Evolutionary conservation across 768 basidiomycete genomes (phyloP).

Genomic region (Dentipellis sp.): DNA sequence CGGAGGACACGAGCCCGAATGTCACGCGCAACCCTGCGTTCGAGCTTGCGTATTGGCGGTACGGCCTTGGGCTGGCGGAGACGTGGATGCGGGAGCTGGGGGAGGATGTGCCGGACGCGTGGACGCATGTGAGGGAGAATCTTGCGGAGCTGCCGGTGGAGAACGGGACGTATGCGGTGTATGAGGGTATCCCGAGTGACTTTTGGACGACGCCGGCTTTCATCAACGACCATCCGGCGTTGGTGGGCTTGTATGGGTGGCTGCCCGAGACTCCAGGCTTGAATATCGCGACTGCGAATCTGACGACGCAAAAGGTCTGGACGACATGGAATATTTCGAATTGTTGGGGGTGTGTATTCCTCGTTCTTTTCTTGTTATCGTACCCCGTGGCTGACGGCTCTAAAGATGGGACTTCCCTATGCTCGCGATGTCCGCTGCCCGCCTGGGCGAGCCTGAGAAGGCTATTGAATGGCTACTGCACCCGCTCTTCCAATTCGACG

Average conservation of each 20-base stretch:
- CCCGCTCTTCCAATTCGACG: conserved; percentile 48
- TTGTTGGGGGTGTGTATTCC: conserved; percentile 38
- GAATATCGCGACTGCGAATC: conserved; percentile 34
- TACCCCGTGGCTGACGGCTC: background rate
- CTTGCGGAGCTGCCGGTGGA: conserved; percentile 44
- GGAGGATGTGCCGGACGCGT: conserved; percentile 29
- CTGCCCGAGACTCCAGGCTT: conserved; percentile 40
- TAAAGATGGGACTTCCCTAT: conserved; percentile 54
- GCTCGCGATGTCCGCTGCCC: conserved; percentile 54
- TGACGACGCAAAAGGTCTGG: conserved; percentile 46
- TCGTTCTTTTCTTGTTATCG: background rate
- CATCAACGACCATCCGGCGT: conserved; percentile 49
- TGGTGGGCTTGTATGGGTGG: conserved; percentile 51
- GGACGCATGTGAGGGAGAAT: conserved; percentile 35
- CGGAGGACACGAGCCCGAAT: conserved; percentile 48
- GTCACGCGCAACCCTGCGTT: conserved; percentile 47
- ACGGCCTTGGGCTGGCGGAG: conserved; percentile 39
- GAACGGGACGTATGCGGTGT: conserved; percentile 42
- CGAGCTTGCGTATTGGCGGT: conserved; percentile 50
- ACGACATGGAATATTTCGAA: conserved; percentile 44
- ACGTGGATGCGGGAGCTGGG: conserved; percentile 38
- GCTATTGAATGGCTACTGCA: conserved; percentile 48
- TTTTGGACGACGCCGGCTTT: conserved; percentile 44
- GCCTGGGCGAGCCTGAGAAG: conserved; percentile 37
- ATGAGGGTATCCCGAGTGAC: conserved; percentile 41